These are phyloP conservation scores for Combretum micranthum DNA, from an alignment of 345 rosid species.

Conservation along the genomic window DNA sequence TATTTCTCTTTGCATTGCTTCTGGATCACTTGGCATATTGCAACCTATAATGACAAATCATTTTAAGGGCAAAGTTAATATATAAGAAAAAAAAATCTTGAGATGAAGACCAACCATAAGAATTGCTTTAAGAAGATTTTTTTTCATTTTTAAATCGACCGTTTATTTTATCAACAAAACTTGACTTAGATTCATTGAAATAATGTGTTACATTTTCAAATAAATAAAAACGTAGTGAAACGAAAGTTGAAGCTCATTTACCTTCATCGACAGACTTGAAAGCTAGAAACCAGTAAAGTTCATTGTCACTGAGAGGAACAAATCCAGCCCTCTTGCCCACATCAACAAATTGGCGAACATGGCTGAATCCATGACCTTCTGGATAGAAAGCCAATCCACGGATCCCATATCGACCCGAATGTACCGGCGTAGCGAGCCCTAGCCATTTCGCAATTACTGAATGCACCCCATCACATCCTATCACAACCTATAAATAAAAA, in stretches of 20 bases:
- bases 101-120: too few relatives aligned
- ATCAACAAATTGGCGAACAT: slow-evolving; percentile 13
- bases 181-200: too few relatives aligned
- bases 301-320: slow-evolving; percentile 19
- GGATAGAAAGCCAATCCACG: slow-evolving; percentile 22
- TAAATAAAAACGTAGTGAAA: too few relatives aligned
- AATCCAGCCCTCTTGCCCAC: slow-evolving; percentile 21
- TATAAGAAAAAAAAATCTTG: background rate
- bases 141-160: too few relatives aligned
- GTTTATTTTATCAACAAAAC: too few relatives aligned
- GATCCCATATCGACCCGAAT: too few relatives aligned
- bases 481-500: slow-evolving; percentile 9
- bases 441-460: slow-evolving; percentile 30
- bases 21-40: slow-evolving; percentile 10
- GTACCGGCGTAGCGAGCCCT: slow-evolving; percentile 17
- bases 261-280: slow-evolving; percentile 20
- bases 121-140: too few relatives aligned
- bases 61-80: background rate
- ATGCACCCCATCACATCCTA: slow-evolving; percentile 48
- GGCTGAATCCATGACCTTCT: slow-evolving; percentile 22
- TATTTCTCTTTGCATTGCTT: slow-evolving; percentile 19
- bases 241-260: too few relatives aligned
- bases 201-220: too few relatives aligned
- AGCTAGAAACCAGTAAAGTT: slow-evolving; percentile 23
- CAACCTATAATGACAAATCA: slow-evolving; percentile 10